phyloP scores from a whole-genome alignment of 2,329 filamentous ascomycete species.

The Xylariaceae sp. region DNA sequence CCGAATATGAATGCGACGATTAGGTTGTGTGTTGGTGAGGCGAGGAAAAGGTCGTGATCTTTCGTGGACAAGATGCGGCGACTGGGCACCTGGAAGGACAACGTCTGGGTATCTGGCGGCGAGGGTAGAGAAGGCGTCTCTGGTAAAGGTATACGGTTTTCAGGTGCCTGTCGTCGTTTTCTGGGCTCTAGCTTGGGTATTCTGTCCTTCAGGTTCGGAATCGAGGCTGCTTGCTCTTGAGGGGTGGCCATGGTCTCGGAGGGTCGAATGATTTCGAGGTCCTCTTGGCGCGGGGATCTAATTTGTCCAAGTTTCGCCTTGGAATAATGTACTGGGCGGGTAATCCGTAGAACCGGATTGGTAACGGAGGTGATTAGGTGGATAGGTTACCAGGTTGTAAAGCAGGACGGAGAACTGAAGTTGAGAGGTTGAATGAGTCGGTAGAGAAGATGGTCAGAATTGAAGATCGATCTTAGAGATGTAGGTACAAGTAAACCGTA shows the following conservation, averaged over 20 bases:
- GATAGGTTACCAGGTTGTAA: not conserved
- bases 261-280: not conserved
- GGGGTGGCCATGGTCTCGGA: conserved; percentile 20
- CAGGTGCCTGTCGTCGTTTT: conserved; percentile 45
- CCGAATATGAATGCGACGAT: conserved; percentile 81
- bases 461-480: too few species aligned
- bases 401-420: not conserved
- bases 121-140: conserved; percentile 68
- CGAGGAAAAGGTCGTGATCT: conserved; percentile 77
- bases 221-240: conserved; percentile 25
- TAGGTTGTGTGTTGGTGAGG: conserved; percentile 69
- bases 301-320: not conserved
- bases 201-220: conserved; percentile 49
- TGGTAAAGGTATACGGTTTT: conserved; percentile 61
- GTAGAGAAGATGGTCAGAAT: too few species aligned
- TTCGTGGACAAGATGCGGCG: conserved; percentile 74
- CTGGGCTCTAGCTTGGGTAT: conserved; percentile 66
- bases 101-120: conserved; percentile 55
- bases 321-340: not conserved
- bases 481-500: not conserved
- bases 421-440: too few species aligned
- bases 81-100: conserved; percentile 61
- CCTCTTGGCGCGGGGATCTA: not conserved
- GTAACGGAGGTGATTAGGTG: not conserved
- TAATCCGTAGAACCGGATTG: not conserved